Evolutionary conservation across 805 yeast species (phyloP).

Genomic region (Nakazawaea molendinolei): DNA sequence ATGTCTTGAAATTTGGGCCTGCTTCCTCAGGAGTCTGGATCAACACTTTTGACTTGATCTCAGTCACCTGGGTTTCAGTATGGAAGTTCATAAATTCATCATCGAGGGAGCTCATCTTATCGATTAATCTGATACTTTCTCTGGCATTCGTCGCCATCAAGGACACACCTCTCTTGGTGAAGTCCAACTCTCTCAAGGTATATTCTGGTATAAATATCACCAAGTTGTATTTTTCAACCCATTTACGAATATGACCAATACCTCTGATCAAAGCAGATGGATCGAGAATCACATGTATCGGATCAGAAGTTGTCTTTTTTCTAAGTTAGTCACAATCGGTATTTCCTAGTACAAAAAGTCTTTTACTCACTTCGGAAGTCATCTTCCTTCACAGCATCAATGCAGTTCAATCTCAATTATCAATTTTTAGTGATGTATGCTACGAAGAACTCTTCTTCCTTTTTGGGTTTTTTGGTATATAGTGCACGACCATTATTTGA

Average conservation of each 20-base stretch:
- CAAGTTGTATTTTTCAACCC: constrained; percentile 40
- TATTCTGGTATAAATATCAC: constrained; percentile 47
- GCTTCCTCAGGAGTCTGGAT: constrained; percentile 32
- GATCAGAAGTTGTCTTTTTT: background rate
- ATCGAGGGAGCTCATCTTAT: constrained; percentile 24
- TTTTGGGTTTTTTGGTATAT: too few relatives aligned
- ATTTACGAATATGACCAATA: constrained; percentile 57
- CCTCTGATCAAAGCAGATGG: constrained; percentile 66
- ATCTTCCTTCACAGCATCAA: too few relatives aligned
- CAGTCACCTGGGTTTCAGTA: background rate
- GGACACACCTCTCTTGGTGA: constrained; percentile 44
- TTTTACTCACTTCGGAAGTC: too few relatives aligned
- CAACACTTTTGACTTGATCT: constrained; percentile 5
- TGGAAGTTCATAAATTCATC: constrained; percentile 8
- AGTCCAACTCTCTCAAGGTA: constrained; percentile 55
- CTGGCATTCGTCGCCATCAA: constrained; percentile 58
- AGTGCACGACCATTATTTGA: too few relatives aligned
- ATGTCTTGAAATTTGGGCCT: constrained; percentile 45
- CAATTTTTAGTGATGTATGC: too few relatives aligned
- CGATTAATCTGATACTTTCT: constrained; percentile 58
- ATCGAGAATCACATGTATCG: constrained; percentile 46
- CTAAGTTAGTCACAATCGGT: too few relatives aligned
- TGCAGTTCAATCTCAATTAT: too few relatives aligned
- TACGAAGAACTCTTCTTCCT: too few relatives aligned
- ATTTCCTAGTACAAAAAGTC: too few relatives aligned